These are phyloP conservation scores for Rhododendron williamsianum DNA, from an alignment of 148 eudicot species.

Conservation along the genomic window DNA sequence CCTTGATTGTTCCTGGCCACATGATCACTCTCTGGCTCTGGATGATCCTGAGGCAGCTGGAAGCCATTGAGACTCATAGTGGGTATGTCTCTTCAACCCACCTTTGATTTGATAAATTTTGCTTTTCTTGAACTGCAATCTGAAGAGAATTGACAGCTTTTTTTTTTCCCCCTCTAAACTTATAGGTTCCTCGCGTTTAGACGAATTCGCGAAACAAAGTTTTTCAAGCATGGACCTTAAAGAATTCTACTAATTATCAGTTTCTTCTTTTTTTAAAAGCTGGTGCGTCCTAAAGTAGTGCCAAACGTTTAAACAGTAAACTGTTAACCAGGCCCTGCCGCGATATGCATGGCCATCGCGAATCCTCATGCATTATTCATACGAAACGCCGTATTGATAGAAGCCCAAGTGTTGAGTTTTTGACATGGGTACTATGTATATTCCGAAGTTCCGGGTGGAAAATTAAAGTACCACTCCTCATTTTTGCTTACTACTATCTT, in stretches of 20 bases:
- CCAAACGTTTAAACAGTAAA: too few relatives aligned
- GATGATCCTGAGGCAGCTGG: slow-evolving; percentile 63
- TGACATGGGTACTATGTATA: neutral
- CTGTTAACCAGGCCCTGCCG: neutral
- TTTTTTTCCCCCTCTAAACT: too few relatives aligned
- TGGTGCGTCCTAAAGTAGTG: too few relatives aligned
- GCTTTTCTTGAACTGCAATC: neutral
- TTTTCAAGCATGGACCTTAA: too few relatives aligned
- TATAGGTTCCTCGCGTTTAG: too few relatives aligned
- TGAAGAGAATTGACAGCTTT: neutral
- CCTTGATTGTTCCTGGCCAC: slow-evolving; percentile 69
- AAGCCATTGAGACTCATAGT: slow-evolving; percentile 73
- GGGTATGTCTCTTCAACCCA: slow-evolving; percentile 40
- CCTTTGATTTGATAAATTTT: neutral
- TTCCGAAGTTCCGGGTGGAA: neutral
- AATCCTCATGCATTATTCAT: neutral
- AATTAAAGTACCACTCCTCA: neutral
- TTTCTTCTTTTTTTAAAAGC: too few relatives aligned
- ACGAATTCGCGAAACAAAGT: too few relatives aligned
- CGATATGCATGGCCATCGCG: neutral
- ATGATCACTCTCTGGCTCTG: slow-evolving; percentile 79
- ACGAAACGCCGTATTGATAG: neutral
- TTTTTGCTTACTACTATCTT: neutral
- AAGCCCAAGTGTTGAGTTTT: neutral
- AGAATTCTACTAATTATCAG: too few relatives aligned